Evolutionary conservation across 306 rosid species (phyloP).

Genomic region (Heteromeles arbutifolia): DNA sequence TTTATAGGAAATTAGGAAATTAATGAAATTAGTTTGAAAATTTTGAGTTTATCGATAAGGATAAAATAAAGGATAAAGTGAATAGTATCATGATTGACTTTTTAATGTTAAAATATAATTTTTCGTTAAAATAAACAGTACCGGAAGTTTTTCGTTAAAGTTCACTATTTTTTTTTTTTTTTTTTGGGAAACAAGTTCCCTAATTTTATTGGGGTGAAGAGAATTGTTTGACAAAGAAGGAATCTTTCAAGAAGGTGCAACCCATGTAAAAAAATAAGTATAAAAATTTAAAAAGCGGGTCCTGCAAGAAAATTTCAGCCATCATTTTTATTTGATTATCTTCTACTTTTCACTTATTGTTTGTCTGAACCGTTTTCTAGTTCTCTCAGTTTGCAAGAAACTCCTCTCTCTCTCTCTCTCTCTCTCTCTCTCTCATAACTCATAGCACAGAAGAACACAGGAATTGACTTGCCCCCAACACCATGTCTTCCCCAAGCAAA

Average conservation of each 20-base stretch:
- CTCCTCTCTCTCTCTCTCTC: constrained; percentile 7
- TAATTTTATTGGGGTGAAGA: no score
- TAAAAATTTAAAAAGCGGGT: constrained; percentile 4
- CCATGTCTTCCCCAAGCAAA: constrained; percentile 90
- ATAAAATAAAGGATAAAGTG: neutral
- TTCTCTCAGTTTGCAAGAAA: constrained; percentile 19
- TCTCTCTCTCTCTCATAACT: neutral
- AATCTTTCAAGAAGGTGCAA: constrained; percentile 25
- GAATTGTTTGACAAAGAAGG: constrained; percentile 7
- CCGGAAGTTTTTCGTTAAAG: no score
- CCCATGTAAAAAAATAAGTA: constrained; percentile 3
- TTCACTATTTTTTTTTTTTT: no score
- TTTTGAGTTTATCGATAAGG: no score
- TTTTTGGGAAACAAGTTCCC: no score
- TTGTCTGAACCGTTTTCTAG: constrained; percentile 31
- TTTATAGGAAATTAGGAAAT: no score
- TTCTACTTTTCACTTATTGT: constrained; percentile 19
- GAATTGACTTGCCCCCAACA: neutral
- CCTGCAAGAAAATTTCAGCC: constrained; percentile 17
- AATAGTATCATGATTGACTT: no score
- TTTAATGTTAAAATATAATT: no score
- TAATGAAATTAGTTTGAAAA: no score
- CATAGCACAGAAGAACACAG: constrained; percentile 1
- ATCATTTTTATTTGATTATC: constrained; percentile 11
- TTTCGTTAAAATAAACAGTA: no score